Conservation (phyloP, 371 early-diverging fungal genomes). For the Neoconidiobolus thromboides region DNA sequence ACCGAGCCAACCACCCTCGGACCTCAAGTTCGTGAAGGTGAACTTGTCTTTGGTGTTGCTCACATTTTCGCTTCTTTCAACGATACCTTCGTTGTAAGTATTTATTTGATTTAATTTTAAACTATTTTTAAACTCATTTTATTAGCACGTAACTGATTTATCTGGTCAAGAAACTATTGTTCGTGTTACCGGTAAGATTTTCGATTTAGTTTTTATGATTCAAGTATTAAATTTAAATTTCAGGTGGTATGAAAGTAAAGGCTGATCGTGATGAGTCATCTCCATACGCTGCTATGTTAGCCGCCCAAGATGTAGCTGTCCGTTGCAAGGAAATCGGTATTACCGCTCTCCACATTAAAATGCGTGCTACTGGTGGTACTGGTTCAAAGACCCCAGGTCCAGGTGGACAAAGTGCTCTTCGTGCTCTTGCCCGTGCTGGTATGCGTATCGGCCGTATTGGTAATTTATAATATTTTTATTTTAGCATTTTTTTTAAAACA, state of each 20-base stretch:
- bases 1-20: conserved; percentile 89
- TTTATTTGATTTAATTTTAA: conserved; percentile 8
- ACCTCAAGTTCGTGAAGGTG: conserved; percentile 94
- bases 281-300: conserved; percentile 99
- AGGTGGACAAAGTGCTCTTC: conserved; percentile 99
- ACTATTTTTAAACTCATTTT: background rate
- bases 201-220: conserved; percentile 9
- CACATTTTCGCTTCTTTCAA: conserved; percentile 99
- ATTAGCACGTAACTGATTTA: conserved; percentile 95
- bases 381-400: conserved; percentile 99
- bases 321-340: conserved; percentile 99
- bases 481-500: conserved; percentile 7
- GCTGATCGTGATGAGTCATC: conserved; percentile 99
- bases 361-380: conserved; percentile 99
- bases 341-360: conserved; percentile 99
- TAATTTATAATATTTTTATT: background rate
- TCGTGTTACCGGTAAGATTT: conserved; percentile 85
- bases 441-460: conserved; percentile 94
- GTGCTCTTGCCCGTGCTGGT: conserved; percentile 98
- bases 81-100: conserved; percentile 77
- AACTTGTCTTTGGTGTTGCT: conserved; percentile 98
- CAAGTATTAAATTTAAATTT: background rate
- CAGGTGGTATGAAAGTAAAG: conserved; percentile 99
- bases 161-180: conserved; percentile 99
- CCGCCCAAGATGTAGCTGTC: conserved; percentile 98